These are phyloP conservation scores for Elaeagnus macrophylla DNA, from an alignment of 306 rosid species.

Conservation along the genomic window DNA sequence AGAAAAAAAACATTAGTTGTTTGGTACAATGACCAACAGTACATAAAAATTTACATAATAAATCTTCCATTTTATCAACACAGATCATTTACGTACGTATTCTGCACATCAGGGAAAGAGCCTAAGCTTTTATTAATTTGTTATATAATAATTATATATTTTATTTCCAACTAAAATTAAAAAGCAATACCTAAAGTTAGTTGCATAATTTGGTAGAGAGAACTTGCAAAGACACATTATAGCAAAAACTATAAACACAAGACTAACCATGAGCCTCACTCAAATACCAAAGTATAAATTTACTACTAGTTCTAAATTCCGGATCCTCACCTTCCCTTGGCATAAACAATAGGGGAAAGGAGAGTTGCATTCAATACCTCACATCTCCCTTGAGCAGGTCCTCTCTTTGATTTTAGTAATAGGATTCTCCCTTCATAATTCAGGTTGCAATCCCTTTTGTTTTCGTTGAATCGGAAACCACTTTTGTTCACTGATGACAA, in stretches of 20 bases:
- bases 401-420: constrained; percentile 15
- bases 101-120: too few species aligned
- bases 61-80: too few species aligned
- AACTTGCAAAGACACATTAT: too few species aligned
- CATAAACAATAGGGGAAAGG: constrained; percentile 24
- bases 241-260: neutral
- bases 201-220: too few species aligned
- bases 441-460: constrained; percentile 23
- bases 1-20: too few species aligned
- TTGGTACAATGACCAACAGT: too few species aligned
- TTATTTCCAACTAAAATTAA: too few species aligned
- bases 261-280: neutral
- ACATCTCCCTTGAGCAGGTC: constrained; percentile 2
- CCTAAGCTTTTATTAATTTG: too few species aligned
- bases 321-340: constrained; percentile 18
- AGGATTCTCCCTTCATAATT: constrained; percentile 22
- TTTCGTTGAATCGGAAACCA: constrained; percentile 12
- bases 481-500: constrained; percentile 17
- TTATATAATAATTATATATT: too few species aligned
- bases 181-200: too few species aligned
- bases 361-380: constrained; percentile 21
- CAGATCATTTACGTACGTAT: too few species aligned
- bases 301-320: constrained; percentile 8
- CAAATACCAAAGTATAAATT: constrained; percentile 13
- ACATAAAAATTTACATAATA: too few species aligned